Evolutionary conservation across 805 yeast species (phyloP).

Genomic region (Yamadazyma tumulicola): DNA sequence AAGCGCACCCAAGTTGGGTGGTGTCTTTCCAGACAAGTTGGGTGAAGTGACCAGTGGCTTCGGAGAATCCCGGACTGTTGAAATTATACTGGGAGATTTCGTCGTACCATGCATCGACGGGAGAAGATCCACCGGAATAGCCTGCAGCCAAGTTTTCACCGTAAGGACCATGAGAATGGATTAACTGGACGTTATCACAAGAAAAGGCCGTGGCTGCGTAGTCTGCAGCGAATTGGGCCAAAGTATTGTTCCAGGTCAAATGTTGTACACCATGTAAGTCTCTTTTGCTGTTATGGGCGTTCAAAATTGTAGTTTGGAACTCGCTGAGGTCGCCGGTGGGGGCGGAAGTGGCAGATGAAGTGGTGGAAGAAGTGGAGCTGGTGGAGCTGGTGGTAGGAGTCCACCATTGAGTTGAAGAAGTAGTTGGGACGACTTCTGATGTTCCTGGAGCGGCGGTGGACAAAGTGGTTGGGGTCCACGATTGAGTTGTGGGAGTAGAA

Average conservation of each 20-base stretch:
- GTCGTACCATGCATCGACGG: slow-evolving; percentile 73
- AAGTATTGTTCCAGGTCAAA: slow-evolving; percentile 30
- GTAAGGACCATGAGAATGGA: slow-evolving; percentile 62
- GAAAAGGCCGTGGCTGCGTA: slow-evolving; percentile 51
- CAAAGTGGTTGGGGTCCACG: slow-evolving; percentile 12
- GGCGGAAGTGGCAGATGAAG: slow-evolving; percentile 15
- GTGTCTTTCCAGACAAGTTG: slow-evolving; percentile 70
- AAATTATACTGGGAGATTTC: slow-evolving; percentile 59
- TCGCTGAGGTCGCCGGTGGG: slow-evolving; percentile 11
- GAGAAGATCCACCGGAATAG: slow-evolving; percentile 48
- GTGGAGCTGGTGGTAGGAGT: slow-evolving; percentile 13
- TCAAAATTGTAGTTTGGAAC: slow-evolving; percentile 29
- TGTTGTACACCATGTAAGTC: slow-evolving; percentile 30
- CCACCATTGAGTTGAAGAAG: slow-evolving; percentile 5
- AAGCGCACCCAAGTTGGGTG: slow-evolving; percentile 64
- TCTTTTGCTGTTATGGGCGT: slow-evolving; percentile 36
- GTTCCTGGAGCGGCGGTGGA: slow-evolving; percentile 9
- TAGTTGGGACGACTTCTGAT: too few species aligned
- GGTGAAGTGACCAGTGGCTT: slow-evolving; percentile 72
- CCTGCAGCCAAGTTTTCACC: slow-evolving; percentile 82
- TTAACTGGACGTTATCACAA: slow-evolving; percentile 57
- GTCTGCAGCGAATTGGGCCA: slow-evolving; percentile 33
- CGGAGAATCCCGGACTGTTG: slow-evolving; percentile 47
- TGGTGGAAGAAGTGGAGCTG: slow-evolving; percentile 13
- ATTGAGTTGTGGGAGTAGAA: slow-evolving; percentile 9